phyloP scores from a whole-genome alignment of 441 rosid species.

The Populus hybrid region DNA sequence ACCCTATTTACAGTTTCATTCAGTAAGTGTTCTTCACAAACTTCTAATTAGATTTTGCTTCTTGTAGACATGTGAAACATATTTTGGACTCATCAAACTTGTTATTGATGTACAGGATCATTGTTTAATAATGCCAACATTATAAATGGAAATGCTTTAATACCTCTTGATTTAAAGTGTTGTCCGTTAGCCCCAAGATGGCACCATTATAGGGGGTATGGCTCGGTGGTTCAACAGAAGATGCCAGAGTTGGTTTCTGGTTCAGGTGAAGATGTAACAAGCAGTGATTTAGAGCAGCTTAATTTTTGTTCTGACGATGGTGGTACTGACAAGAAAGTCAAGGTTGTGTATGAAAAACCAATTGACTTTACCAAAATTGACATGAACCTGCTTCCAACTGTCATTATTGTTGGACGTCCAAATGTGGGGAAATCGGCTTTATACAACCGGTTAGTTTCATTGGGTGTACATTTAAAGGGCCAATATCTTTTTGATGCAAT shows the following conservation, averaged over 20 bases:
- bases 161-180: constrained; percentile 7
- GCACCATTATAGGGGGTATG: constrained; percentile 24
- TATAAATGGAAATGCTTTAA: not conserved
- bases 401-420: constrained; percentile 83
- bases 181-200: constrained; percentile 17
- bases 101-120: constrained; percentile 28
- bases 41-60: too few species aligned
- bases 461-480: not conserved
- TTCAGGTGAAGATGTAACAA: constrained; percentile 11
- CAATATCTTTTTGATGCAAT: not conserved
- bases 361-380: constrained; percentile 70
- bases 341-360: constrained; percentile 33
- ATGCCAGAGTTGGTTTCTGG: constrained; percentile 10
- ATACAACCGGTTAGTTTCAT: constrained; percentile 61
- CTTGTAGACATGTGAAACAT: not conserved
- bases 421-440: constrained; percentile 98
- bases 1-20: too few species aligned
- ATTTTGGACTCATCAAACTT: not conserved
- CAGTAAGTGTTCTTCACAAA: too few species aligned
- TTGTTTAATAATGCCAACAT: not conserved
- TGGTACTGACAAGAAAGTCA: constrained; percentile 24
- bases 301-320: constrained; percentile 13
- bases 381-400: constrained; percentile 61
- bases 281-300: constrained; percentile 8
- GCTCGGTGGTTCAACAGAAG: constrained; percentile 22